These are phyloP conservation scores for Borealophlyctis nickersoniae DNA, from an alignment of 192 early-diverging fungal genomes.

Conservation along the genomic window DNA sequence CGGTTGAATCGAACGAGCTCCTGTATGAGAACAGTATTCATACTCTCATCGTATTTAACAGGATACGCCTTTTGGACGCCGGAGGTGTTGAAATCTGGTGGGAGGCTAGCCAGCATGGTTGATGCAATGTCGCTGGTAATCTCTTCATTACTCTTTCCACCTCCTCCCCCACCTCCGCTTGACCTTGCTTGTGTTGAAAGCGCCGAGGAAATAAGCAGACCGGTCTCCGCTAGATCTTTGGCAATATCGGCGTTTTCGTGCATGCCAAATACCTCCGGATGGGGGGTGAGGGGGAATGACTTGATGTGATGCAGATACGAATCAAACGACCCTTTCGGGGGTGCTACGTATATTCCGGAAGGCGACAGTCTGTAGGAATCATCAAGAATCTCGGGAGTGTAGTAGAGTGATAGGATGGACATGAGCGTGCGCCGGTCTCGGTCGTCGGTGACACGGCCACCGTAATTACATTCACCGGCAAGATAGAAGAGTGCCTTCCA, in stretches of 20 bases:
- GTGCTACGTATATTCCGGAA: constrained; percentile 52
- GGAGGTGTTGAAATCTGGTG: constrained; percentile 41
- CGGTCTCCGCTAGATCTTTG: constrained; percentile 56
- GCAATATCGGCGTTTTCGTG: constrained; percentile 65
- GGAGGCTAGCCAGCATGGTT: constrained; percentile 44
- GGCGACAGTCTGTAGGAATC: constrained; percentile 45
- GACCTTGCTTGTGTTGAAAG: constrained; percentile 49
- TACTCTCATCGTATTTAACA: constrained; percentile 55
- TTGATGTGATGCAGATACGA: constrained; percentile 55
- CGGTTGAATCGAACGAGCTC: constrained; percentile 62
- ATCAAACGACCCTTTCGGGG: constrained; percentile 49
- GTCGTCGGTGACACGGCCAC: constrained; percentile 59
- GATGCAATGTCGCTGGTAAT: constrained; percentile 47
- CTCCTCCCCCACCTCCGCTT: constrained; percentile 25
- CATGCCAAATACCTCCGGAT: constrained; percentile 62
- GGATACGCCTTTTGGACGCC: constrained; percentile 44
- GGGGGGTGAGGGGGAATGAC: constrained; percentile 48
- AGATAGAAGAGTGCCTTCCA: constrained; percentile 56
- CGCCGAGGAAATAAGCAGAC: constrained; percentile 48
- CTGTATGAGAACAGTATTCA: constrained; percentile 64
- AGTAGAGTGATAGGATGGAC: constrained; percentile 47
- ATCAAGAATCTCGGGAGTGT: constrained; percentile 51
- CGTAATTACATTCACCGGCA: constrained; percentile 62
- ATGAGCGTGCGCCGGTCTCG: constrained; percentile 52
- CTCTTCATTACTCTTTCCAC: constrained; percentile 50